Conservation (phyloP, 2,329 filamentous ascomycete genomes). For the Lachnellula hyalina region DNA sequence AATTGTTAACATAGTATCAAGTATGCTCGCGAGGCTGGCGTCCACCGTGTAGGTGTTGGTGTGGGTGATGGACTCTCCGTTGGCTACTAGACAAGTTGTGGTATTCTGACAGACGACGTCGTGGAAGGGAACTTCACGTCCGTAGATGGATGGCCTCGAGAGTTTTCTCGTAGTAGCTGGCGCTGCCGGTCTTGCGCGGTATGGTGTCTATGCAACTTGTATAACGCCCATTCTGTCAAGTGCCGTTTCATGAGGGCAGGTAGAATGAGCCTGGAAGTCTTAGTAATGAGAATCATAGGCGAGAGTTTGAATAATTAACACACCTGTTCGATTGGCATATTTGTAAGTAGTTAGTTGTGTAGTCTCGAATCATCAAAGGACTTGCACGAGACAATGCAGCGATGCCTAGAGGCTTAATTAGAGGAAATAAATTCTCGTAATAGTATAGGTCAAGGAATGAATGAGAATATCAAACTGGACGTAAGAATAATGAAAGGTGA, state of each 20-base stretch:
- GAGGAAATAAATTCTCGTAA: neutral
- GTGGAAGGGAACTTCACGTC: neutral
- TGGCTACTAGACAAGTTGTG: neutral
- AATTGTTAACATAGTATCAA: no score
- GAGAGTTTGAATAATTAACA: neutral
- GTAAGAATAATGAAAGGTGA: neutral
- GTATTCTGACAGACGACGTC: neutral
- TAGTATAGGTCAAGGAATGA: neutral
- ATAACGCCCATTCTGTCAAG: neutral
- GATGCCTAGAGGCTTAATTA: neutral
- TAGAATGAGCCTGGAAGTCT: neutral
- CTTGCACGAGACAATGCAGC: neutral
- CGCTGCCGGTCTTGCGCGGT: neutral
- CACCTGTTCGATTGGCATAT: neutral
- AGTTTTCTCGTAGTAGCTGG: neutral
- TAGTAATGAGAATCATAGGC: neutral
- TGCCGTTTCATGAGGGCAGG: neutral
- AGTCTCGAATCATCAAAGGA: neutral
- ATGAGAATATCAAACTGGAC: no score
- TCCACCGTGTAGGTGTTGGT: neutral
- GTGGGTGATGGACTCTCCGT: neutral
- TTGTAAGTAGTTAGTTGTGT: neutral
- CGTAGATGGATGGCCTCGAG: neutral
- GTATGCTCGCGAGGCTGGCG: no score
- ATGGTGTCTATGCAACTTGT: neutral